These are phyloP conservation scores for Cordyceps farinosa DNA, from an alignment of 2,329 filamentous ascomycete species.

Conservation along the genomic window DNA sequence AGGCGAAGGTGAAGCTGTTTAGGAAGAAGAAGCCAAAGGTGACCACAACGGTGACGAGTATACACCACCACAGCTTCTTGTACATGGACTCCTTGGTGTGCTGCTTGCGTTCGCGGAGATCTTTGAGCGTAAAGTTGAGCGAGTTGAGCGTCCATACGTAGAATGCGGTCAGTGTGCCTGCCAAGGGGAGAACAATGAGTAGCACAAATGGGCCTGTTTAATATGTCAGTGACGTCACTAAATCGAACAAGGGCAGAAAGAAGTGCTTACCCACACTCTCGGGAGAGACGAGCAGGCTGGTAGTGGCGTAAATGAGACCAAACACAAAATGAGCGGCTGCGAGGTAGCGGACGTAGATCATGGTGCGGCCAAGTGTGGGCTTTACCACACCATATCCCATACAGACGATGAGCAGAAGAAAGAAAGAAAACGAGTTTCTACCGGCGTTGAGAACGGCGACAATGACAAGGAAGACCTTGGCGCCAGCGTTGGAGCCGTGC, in stretches of 20 bases:
- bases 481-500: constrained; percentile 71
- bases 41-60: constrained; percentile 84
- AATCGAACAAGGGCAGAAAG: not conserved
- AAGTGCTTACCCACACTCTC: constrained; percentile 66
- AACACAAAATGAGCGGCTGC: constrained; percentile 93
- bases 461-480: constrained; percentile 82
- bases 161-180: constrained; percentile 89
- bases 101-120: constrained; percentile 91
- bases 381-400: constrained; percentile 99
- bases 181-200: constrained; percentile 87
- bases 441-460: constrained; percentile 93
- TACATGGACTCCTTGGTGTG: constrained; percentile 94
- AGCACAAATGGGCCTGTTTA: constrained; percentile 74
- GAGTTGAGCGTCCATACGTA: constrained; percentile 99
- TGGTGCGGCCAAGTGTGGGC: constrained; percentile 82
- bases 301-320: constrained; percentile 87
- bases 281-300: constrained; percentile 82
- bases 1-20: constrained; percentile 93
- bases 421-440: constrained; percentile 97
- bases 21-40: constrained; percentile 99
- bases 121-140: constrained; percentile 90
- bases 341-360: constrained; percentile 89
- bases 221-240: constrained; percentile 21
- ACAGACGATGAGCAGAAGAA: constrained; percentile 93
- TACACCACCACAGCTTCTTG: constrained; percentile 97